Evolutionary conservation across 2,329 filamentous ascomycete species (phyloP), one percentile per base, ranked within the genome.

Genomic region (Pestalotiopsis sp.): DNA sequence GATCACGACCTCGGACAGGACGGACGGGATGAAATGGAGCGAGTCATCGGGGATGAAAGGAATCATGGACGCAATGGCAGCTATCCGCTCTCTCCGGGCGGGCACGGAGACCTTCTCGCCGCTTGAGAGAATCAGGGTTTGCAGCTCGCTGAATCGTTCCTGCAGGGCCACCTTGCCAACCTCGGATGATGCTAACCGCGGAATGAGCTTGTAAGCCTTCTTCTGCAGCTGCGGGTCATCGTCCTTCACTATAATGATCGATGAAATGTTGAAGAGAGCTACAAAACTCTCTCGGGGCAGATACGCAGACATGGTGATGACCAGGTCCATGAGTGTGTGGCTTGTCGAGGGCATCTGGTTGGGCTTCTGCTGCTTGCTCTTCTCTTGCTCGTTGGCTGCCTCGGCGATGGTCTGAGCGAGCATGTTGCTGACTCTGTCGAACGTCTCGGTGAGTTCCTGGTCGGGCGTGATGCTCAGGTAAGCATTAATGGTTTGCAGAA

Each of bases 171-270:
- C 81, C 72, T 88, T 89, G 59, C 96, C 96, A 62, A 86, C 88
- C 40, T 92, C 88, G 1, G 94, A 97, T 71, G 93, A 91, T 1
- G 93, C 91, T 55, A 99, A 87, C 66, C 96, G 91, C 3, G 96
- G 95, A 64, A 99, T 97, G 64, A 99, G 88, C 83, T 98, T 98
- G 84, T 99, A 99, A 0, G 96, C 95, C 82, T 99, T 99, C 88
- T 99, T 99, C 79, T 98, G 95, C 44, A 99, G 84, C 78, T 98
- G 95, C 10, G 95, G 92, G 76, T 98, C 95, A 48, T 92, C 87
- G 67, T 92, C 86, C 75, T 91, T 93, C 77, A 91, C 90, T 72
- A 98, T 91, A 67, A 98, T 91, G 30, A 93, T 86, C 0, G 92
- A 86, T 0, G 95, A 93, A 76, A 98, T 94, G 73, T 91, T 91